Evolutionary conservation across 129 eudicot species (phyloP).

Genomic region (Saposhnikovia divaricata): DNA sequence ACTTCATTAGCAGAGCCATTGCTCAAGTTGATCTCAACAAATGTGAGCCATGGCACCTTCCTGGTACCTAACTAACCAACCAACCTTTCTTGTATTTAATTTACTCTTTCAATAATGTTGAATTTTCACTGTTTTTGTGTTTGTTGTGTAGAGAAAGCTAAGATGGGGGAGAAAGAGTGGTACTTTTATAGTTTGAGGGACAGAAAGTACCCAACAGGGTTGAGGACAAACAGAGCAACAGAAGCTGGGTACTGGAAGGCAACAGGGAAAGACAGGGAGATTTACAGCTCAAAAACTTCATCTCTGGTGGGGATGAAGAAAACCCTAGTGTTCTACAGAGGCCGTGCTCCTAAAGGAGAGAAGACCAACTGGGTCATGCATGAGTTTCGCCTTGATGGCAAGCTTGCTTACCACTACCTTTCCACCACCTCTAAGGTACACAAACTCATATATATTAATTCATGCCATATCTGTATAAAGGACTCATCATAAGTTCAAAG

Average conservation of each 20-base stretch:
- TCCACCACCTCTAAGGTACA: constrained; percentile 73
- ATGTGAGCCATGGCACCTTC: constrained; percentile 98
- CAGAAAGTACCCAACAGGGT: constrained; percentile 84
- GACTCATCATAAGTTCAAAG: not conserved
- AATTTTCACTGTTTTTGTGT: not conserved
- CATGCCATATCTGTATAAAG: not conserved
- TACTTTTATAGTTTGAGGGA: constrained; percentile 84
- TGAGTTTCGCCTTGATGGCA: constrained; percentile 90
- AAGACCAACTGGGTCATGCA: constrained; percentile 97
- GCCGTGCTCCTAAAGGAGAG: constrained; percentile 92
- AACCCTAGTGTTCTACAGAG: constrained; percentile 86
- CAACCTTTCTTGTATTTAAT: not conserved
- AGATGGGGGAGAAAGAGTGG: constrained; percentile 97
- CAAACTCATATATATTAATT: no score
- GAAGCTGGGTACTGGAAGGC: constrained; percentile 97
- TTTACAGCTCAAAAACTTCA: constrained; percentile 67
- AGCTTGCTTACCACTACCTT: constrained; percentile 69
- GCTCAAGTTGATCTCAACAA: constrained; percentile 96
- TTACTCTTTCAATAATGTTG: not conserved
- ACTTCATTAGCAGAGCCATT: constrained; percentile 70
- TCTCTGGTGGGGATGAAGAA: constrained; percentile 91
- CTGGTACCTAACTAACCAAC: constrained; percentile 33
- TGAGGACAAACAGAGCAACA: constrained; percentile 81
- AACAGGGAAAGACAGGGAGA: constrained; percentile 89
- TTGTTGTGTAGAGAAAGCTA: constrained; percentile 50